phyloP scores from a whole-genome alignment of 768 basidiomycete species.

The Chalciporus sphaerocephalus region DNA sequence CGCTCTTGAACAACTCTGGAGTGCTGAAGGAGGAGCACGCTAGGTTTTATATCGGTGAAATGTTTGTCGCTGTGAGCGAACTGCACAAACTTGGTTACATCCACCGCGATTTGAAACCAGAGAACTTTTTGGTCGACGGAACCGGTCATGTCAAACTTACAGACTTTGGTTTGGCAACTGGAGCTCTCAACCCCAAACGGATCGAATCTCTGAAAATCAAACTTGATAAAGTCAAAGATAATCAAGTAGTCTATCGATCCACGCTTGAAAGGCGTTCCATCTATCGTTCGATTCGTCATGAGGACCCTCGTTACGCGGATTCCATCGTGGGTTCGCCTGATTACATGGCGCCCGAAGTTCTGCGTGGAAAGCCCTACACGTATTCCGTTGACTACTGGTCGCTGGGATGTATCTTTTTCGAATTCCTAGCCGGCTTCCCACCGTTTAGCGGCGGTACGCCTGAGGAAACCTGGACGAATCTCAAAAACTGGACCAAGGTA shows the following conservation, averaged over 20 bases:
- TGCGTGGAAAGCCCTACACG: conserved; percentile 90
- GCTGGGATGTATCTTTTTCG: conserved; percentile 95
- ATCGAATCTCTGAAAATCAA: conserved; percentile 95
- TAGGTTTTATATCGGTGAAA: conserved; percentile 94
- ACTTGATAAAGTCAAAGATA: conserved; percentile 95
- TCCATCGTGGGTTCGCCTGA: conserved; percentile 98
- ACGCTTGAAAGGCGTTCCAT: conserved; percentile 93
- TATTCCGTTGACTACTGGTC: conserved; percentile 99
- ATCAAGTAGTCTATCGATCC: conserved; percentile 81
- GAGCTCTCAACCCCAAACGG: conserved; percentile 87
- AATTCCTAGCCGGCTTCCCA: conserved; percentile 94
- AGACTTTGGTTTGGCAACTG: conserved; percentile 96
- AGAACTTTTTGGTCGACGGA: conserved; percentile 97
- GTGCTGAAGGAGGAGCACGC: conserved; percentile 97
- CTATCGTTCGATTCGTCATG: conserved; percentile 86
- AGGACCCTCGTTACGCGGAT: conserved; percentile 91
- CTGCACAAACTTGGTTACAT: conserved; percentile 97
- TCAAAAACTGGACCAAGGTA: conserved; percentile 96
- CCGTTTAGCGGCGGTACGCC: conserved; percentile 95
- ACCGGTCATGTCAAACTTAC: conserved; percentile 96
- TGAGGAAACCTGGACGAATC: conserved; percentile 98
- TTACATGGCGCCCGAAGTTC: conserved; percentile 95
- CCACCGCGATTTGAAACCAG: conserved; percentile 96
- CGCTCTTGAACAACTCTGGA: conserved; percentile 94
- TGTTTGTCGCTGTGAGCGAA: conserved; percentile 93